These are phyloP conservation scores for Pisolithus marmoratus DNA, from an alignment of 768 basidiomycete species.

Conservation along the genomic window DNA sequence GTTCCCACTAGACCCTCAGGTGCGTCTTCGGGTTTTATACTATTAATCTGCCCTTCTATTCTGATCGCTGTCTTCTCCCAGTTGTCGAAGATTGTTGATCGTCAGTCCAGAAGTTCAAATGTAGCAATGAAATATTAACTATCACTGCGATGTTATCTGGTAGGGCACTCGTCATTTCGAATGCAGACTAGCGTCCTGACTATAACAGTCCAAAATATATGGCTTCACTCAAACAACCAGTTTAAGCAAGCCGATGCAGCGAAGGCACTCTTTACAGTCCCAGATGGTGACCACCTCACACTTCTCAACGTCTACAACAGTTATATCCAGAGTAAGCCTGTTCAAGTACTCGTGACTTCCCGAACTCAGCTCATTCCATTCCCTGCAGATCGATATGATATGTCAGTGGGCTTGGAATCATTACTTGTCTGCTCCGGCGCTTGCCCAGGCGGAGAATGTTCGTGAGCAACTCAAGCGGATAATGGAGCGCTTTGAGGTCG, in stretches of 20 bases:
- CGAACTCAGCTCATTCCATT: not conserved
- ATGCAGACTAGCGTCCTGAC: not conserved
- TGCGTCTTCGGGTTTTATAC: constrained; percentile 23
- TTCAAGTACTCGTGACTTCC: not conserved
- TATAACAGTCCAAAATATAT: constrained; percentile 74
- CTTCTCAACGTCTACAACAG: constrained; percentile 94
- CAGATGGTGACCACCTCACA: constrained; percentile 95
- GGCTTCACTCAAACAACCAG: constrained; percentile 83
- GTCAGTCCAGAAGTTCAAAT: constrained; percentile 91
- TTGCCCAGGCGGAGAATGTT: constrained; percentile 91
- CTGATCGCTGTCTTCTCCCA: constrained; percentile 5
- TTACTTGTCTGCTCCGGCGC: constrained; percentile 77
- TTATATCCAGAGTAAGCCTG: constrained; percentile 68
- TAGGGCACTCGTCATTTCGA: constrained; percentile 28
- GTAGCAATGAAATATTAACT: constrained; percentile 92
- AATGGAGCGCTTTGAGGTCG: constrained; percentile 89
- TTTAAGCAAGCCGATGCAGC: constrained; percentile 90
- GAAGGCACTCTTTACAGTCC: constrained; percentile 81
- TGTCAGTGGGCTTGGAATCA: constrained; percentile 89
- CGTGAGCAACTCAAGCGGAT: constrained; percentile 80
- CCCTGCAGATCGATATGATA: constrained; percentile 62
- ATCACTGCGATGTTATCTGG: constrained; percentile 97
- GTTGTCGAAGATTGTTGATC: constrained; percentile 92
- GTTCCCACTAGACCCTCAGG: constrained; percentile 98
- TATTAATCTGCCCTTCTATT: not conserved